Evolutionary conservation across 2,329 filamentous ascomycete genomes (phyloP), one percentile per base, ranked within the genome.

Genomic region (Fusarium sp.): DNA sequence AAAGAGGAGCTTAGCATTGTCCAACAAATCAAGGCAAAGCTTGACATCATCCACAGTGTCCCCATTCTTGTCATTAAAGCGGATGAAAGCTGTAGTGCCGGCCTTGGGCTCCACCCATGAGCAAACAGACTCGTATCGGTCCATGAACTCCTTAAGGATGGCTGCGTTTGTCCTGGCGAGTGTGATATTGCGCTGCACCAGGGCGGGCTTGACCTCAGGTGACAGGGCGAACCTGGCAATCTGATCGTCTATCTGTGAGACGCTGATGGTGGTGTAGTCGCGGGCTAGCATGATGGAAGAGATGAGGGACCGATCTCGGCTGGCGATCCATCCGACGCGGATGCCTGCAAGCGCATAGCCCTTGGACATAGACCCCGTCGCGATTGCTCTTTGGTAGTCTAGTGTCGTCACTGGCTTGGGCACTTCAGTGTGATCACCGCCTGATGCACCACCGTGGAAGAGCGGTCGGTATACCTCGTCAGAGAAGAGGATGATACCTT

Each of bases 381-480:
- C 89, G 33, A 97, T 85, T 21, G 89, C 87, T 57, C 90, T 91
- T 4, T 87, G 82, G 80, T 97, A 96, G 42, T 89, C 91, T 46
- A 96, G 84, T 0, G 92, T 89, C 1, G 95, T 84, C 11, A 91
- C 85, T 12, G 79, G 73, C 0, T 93, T 94, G 0, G 93, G 91
- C 3, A 88, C 88, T 87, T 73, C 66, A 10, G 55, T 54, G 2
- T 63, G 46, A 91, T 59, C 3, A n/a, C 25, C 14, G 1, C 86
- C 59, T 11, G 94, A 80, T 15, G 87, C 74, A 62, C 75, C 73
- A 11, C 88, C 85, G 79, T 97, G 93, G 84, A 94, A 96, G 5
- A 97, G 84, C 0, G 94, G 94, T 2, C 93, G 88, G 80, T 95
- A 97, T 23, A 96, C 94, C 81, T 97, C 94, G 76, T 97, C 93